phyloP scores from a whole-genome alignment of 202 grass and related monocot genomes.

The Cymbopogon flexuosus region DNA sequence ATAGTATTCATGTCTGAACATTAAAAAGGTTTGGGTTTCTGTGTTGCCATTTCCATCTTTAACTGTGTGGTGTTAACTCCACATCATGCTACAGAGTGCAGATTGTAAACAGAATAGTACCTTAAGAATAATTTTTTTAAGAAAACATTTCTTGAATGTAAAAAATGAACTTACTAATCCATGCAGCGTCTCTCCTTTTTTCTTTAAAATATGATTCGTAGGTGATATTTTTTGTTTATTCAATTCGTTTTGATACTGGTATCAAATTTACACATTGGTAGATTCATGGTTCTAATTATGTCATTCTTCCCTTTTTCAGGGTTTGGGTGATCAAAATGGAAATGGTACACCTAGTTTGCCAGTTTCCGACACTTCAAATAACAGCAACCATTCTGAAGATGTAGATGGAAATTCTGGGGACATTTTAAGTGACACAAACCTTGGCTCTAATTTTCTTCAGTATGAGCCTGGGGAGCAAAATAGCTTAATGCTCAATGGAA shows the following conservation, averaged over 20 bases:
- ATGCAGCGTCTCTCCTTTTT: background rate
- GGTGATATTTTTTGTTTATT: background rate
- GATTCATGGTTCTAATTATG: conserved; percentile 21
- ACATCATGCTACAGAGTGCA: background rate
- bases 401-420: conserved; percentile 43
- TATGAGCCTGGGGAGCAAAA: conserved; percentile 41
- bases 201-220: background rate
- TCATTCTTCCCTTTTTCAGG: conserved; percentile 30
- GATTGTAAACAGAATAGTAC: conserved; percentile 8
- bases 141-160: conserved; percentile 1
- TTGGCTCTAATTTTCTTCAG: conserved; percentile 44
- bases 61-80: conserved; percentile 26
- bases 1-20: conserved; percentile 42
- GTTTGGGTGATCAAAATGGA: conserved; percentile 34
- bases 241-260: conserved; percentile 6
- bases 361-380: conserved; percentile 39
- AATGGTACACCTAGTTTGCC: conserved; percentile 34
- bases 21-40: conserved; percentile 44
- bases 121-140: conserved; percentile 10
- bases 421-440: conserved; percentile 51
- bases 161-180: conserved; percentile 11
- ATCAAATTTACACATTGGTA: conserved; percentile 1
- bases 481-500: conserved; percentile 21
- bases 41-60: conserved; percentile 25
- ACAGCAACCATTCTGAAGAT: conserved; percentile 42